Evolutionary conservation across 176 grass and related monocot genomes (phyloP).

Genomic region (Oryza brachyantha): DNA sequence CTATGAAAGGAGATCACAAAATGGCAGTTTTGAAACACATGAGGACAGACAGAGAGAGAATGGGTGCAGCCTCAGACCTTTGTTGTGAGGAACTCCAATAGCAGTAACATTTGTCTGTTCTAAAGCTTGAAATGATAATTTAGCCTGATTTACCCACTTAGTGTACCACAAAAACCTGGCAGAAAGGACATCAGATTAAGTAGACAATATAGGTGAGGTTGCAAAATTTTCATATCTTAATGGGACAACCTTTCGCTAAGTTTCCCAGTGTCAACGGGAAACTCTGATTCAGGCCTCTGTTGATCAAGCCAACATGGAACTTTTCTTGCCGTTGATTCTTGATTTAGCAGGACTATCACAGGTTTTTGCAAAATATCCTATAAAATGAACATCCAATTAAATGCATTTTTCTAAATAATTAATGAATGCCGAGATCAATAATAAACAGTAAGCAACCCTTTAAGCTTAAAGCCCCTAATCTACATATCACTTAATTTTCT

Average conservation of each 20-base stretch:
- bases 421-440: conserved; percentile 5
- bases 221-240: background rate
- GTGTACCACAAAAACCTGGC: conserved; percentile 72
- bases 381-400: conserved; percentile 13
- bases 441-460: background rate
- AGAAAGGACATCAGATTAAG: conserved; percentile 27
- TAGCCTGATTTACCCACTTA: conserved; percentile 63
- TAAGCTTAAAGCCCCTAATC: background rate
- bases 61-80: conserved; percentile 33
- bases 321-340: conserved; percentile 56
- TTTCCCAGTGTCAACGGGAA: conserved; percentile 62
- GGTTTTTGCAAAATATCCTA: conserved; percentile 69
- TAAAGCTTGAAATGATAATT: conserved; percentile 37
- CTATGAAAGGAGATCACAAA: background rate
- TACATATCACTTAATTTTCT: background rate
- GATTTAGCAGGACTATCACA: conserved; percentile 55
- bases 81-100: conserved; percentile 28
- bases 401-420: conserved; percentile 1
- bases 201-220: background rate
- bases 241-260: conserved; percentile 59
- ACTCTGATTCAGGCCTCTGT: conserved; percentile 53
- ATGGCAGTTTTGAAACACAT: background rate
- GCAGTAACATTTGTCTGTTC: conserved; percentile 12
- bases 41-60: no score
- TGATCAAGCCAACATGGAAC: conserved; percentile 81